Conservation (phyloP, 2,329 filamentous ascomycete genomes). For the Colletotrichum sp. region DNA sequence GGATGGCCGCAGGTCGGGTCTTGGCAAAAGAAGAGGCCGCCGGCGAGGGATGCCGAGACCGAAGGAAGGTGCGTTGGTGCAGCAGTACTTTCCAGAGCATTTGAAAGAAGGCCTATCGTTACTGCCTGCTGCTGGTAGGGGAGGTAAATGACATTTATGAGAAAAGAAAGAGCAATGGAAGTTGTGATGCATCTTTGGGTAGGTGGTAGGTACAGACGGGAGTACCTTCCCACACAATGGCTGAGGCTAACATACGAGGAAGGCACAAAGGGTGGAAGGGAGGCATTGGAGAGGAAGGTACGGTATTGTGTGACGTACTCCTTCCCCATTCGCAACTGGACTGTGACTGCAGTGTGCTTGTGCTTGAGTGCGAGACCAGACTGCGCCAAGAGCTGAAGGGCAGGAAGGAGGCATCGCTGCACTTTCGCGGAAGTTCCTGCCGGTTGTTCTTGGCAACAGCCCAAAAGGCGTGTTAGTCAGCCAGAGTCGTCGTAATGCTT, state of each 20-base stretch:
- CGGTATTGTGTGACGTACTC: neutral
- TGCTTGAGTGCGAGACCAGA: too few relatives aligned
- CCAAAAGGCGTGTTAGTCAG: constrained; percentile 6
- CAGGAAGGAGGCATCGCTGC: neutral
- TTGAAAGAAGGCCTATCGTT: neutral
- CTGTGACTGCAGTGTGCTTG: neutral
- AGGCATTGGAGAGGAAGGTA: neutral
- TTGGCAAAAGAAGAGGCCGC: constrained; percentile 1
- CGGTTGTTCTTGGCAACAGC: constrained; percentile 12
- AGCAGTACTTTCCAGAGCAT: neutral
- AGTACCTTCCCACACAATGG: neutral
- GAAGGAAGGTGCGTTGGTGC: neutral
- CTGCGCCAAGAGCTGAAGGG: neutral
- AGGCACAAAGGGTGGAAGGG: neutral
- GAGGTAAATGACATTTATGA: neutral
- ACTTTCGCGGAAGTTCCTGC: constrained; percentile 11
- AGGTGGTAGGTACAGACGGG: neutral
- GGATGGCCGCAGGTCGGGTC: neutral
- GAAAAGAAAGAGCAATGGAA: neutral
- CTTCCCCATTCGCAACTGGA: neutral
- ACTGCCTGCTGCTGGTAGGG: neutral
- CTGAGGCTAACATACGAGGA: neutral
- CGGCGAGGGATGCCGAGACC: neutral
- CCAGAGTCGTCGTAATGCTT: constrained; percentile 20
- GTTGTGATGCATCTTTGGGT: neutral